Evolutionary conservation across 2,329 filamentous ascomycete genomes (phyloP), one percentile per base, ranked within the genome.

Genomic region (Diatrype stigma): DNA sequence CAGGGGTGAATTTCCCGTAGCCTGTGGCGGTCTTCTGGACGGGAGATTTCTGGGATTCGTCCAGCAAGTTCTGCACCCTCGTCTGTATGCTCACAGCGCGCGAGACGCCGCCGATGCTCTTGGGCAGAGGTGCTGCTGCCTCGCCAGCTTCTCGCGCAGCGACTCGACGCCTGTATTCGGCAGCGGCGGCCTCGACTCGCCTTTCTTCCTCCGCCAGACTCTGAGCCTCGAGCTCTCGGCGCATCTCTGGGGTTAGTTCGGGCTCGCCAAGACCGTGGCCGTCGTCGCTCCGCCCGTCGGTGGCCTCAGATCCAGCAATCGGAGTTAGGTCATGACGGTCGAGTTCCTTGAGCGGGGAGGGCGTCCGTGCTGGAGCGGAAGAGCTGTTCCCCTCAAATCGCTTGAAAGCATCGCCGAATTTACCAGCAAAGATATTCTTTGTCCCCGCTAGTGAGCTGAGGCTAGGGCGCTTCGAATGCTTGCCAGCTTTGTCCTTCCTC

Each of bases 381-480:
- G 46, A 64, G 51, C 60, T 59, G 52, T 75, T 80, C 22, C 75
- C 78, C 67, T 99, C 94, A 60, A 97, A 97, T 6, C 88, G 82
- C 63, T 93, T 90, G 72, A 97, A 96, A 3, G 93, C 92, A 62
- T 96, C 92, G 1, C 92, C 90, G 67, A 97, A 96, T 60, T 87
- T 90, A 22, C 91, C 89, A 5, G 85, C 86, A n/a, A 96, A 76
- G 35, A 96, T 83, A 51, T 84, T 89, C 69, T 94, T 96, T 23
- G 87, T 88, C 37, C 84, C 84, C 6, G 87, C 84, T 17, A 90
- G 70, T 0, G 86, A 84, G 49, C 87, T 78, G 1, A 96, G 70
- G 67, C 89, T 94, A 1, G 85, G 78, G 11, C 89, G 81, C 67
- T 96, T 96, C 45, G 73, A 72, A 57, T 86, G 81, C 60, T 82